A percentile compares a stretch with the other conserved stretches of the same genome.
Evolutionary conservation across 352 stramenopile species (phyloP).

Genomic region (Pythium brassicae): DNA sequence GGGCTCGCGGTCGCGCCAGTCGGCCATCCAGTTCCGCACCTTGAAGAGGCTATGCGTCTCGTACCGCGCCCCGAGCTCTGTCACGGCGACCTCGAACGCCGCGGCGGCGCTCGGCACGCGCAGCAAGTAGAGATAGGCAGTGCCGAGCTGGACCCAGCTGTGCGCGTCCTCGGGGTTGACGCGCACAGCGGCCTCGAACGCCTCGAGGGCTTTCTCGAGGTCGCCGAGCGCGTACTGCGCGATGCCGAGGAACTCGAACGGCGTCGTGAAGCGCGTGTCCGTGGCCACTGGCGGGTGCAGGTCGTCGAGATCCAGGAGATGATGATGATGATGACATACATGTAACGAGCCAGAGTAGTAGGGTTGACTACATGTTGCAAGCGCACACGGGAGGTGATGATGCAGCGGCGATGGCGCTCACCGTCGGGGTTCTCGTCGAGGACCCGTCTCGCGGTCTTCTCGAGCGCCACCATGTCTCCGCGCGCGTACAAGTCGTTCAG

Average conservation of each 20-base stretch:
- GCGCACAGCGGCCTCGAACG: constrained; percentile 54
- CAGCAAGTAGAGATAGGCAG: constrained; percentile 60
- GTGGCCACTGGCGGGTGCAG: constrained; percentile 15
- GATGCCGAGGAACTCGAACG: constrained; percentile 65
- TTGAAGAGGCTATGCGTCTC: constrained; percentile 55
- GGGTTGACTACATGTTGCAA: no score
- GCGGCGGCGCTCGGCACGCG: constrained; percentile 31
- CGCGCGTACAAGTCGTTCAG: constrained; percentile 31
- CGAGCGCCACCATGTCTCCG: constrained; percentile 47
- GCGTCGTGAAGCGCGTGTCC: constrained; percentile 35
- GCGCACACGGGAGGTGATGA: neutral
- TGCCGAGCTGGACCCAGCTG: constrained; percentile 68
- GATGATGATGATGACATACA: no score
- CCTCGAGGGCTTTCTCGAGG: constrained; percentile 43
- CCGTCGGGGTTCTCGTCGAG: constrained; percentile 39
- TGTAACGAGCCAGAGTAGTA: no score
- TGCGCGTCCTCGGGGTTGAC: constrained; percentile 38
- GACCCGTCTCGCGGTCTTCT: constrained; percentile 27
- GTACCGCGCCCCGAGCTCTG: constrained; percentile 26
- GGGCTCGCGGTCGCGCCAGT: constrained; percentile 57
- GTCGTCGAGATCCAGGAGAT: neutral
- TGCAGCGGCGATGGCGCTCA: constrained; percentile 1
- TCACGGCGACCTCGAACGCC: constrained; percentile 46
- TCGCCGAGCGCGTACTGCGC: constrained; percentile 69
- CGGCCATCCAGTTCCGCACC: constrained; percentile 59